phyloP scores from a whole-genome alignment of 805 yeast genomes.

The Myxozyma vanderwaltii region DNA sequence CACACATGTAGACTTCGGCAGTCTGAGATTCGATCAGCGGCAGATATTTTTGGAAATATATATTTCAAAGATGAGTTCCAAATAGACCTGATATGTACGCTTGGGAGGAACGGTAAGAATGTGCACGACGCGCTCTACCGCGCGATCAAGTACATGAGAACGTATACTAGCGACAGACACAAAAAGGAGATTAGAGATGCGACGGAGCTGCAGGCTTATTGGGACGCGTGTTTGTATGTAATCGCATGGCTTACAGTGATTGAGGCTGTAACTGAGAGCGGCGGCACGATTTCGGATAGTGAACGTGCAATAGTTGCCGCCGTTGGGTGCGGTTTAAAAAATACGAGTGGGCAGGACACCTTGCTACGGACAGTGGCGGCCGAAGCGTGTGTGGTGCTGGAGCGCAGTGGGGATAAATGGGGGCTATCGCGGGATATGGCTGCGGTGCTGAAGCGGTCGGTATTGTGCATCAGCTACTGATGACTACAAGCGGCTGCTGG shows the following conservation, averaged over 20 bases:
- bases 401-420: not conserved
- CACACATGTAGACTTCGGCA: not conserved
- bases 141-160: not conserved
- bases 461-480: not conserved
- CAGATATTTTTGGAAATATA: conserved; percentile 3
- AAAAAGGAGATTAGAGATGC: not conserved
- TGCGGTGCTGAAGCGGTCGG: conserved; percentile 5
- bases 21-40: not conserved
- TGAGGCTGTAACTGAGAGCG: conserved; percentile 1
- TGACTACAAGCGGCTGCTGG: too few species aligned
- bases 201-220: not conserved
- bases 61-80: conserved; percentile 1
- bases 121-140: conserved; percentile 5
- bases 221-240: conserved; percentile 7
- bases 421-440: conserved; percentile 7
- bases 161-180: not conserved
- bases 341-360: not conserved
- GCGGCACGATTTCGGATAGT: not conserved
- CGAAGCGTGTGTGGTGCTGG: not conserved
- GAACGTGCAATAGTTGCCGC: not conserved
- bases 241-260: conserved; percentile 6
- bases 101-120: not conserved
- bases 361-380: not conserved
- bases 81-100: conserved; percentile 1
- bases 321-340: not conserved